These are phyloP conservation scores for Helichrysum umbraculigerum DNA, from an alignment of 129 eudicot species.

Conservation along the genomic window DNA sequence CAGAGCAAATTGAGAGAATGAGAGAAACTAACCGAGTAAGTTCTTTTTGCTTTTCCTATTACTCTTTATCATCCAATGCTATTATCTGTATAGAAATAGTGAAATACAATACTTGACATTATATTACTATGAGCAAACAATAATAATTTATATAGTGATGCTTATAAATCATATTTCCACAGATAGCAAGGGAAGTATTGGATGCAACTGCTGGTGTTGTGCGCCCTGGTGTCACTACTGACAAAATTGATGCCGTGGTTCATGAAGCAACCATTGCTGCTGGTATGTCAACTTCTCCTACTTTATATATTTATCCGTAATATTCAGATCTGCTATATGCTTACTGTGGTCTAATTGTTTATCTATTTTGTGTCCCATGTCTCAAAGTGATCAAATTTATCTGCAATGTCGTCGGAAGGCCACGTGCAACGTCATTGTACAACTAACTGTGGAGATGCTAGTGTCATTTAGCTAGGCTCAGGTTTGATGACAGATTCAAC, in stretches of 20 bases:
- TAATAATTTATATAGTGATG: neutral
- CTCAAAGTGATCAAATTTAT: too few species aligned
- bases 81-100: conserved; percentile 8
- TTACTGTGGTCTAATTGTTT: neutral
- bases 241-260: conserved; percentile 95
- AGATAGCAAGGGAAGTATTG: conserved; percentile 93
- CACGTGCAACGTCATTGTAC: too few species aligned
- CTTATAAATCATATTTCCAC: conserved; percentile 19
- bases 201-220: conserved; percentile 95
- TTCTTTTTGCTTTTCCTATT: conserved; percentile 2
- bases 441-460: too few species aligned
- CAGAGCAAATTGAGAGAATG: conserved; percentile 86
- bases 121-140: neutral
- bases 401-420: too few species aligned
- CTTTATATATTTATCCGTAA: neutral
- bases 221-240: conserved; percentile 90
- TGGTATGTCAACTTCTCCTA: conserved; percentile 42
- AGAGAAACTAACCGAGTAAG: conserved; percentile 90
- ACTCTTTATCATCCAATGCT: neutral
- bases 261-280: conserved; percentile 92
- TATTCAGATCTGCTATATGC: neutral
- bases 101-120: neutral
- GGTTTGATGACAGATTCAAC: too few species aligned
- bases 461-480: too few species aligned
- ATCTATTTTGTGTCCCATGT: too few species aligned